A percentile compares a stretch with the other conserved stretches of the same genome.
phyloP scores from a whole-genome alignment of 2,329 filamentous ascomycete species.

The Neonectria coccinea region DNA sequence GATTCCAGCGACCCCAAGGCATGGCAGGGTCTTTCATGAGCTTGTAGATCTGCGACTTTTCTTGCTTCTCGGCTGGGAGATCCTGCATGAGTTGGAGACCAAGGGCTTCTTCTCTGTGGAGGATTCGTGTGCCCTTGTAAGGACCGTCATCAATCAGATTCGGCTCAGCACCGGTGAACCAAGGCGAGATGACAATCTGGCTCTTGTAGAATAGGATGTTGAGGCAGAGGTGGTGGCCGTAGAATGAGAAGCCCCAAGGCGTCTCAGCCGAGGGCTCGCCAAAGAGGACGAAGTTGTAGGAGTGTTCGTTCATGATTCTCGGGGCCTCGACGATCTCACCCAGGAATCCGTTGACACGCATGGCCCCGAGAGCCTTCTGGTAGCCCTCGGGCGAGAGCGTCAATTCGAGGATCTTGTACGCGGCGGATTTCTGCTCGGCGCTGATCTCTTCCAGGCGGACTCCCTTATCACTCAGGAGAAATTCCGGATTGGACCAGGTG shows the following conservation, averaged over 20 bases:
- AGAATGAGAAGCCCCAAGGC: slow-evolving; percentile 81
- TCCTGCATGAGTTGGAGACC: slow-evolving; percentile 78
- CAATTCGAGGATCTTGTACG: slow-evolving; percentile 66
- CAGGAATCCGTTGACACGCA: slow-evolving; percentile 81
- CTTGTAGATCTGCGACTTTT: slow-evolving; percentile 67
- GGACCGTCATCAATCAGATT: slow-evolving; percentile 77
- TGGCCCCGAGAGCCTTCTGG: slow-evolving; percentile 74
- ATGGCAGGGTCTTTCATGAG: slow-evolving; percentile 73
- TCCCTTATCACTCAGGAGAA: slow-evolving; percentile 75
- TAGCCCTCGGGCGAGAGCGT: slow-evolving; percentile 78
- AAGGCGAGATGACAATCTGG: slow-evolving; percentile 77
- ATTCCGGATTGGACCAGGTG: slow-evolving; percentile 78
- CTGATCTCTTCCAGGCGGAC: slow-evolving; percentile 73
- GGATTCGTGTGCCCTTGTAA: slow-evolving; percentile 72
- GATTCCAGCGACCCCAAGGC: slow-evolving; percentile 79
- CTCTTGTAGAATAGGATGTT: slow-evolving; percentile 74
- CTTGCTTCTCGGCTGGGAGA: slow-evolving; percentile 60
- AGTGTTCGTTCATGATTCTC: slow-evolving; percentile 77
- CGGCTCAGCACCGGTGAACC: slow-evolving; percentile 84
- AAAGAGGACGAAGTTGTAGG: slow-evolving; percentile 82
- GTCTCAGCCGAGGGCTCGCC: slow-evolving; percentile 66
- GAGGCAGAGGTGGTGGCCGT: slow-evolving; percentile 83
- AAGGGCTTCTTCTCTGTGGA: slow-evolving; percentile 72
- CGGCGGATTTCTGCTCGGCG: slow-evolving; percentile 56
- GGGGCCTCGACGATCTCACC: slow-evolving; percentile 73